Evolutionary conservation across 495 filamentous ascomycete genomes (phyloP).

Genomic region (Schizothecium vesticola): DNA sequence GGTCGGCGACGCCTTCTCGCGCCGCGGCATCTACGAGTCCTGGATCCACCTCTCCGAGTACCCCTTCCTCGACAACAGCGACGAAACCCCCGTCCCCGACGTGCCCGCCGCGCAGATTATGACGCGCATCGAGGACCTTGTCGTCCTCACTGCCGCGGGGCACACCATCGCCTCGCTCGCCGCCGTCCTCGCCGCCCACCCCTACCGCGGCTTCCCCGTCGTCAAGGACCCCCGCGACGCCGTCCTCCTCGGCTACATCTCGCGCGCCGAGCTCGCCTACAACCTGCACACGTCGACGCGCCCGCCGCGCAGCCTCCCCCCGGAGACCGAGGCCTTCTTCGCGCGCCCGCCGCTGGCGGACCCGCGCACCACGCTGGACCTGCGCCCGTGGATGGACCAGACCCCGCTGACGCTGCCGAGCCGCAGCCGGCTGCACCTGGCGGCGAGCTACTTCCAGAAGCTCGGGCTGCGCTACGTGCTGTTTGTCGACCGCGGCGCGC

Average conservation of each 20-base stretch:
- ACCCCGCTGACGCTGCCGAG: constrained; percentile 87
- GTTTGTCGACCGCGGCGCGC: constrained; percentile 71
- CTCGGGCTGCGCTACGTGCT: constrained; percentile 86
- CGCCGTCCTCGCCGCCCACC: constrained; percentile 61
- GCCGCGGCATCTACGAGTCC: constrained; percentile 91
- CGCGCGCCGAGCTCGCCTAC: constrained; percentile 80
- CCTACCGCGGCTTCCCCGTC: constrained; percentile 89
- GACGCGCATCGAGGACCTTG: constrained; percentile 86
- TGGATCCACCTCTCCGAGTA: constrained; percentile 98
- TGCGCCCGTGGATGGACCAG: constrained; percentile 97
- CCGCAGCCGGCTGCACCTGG: constrained; percentile 67
- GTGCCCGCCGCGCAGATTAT: constrained; percentile 79
- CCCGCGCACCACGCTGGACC: constrained; percentile 70
- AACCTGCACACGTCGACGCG: constrained; percentile 59
- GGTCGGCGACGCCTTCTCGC: constrained; percentile 95
- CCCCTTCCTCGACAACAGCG: constrained; percentile 90
- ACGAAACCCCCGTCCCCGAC: constrained; percentile 76
- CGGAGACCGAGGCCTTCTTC: constrained; percentile 77
- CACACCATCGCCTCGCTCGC: constrained; percentile 76
- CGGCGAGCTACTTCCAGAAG: constrained; percentile 87
- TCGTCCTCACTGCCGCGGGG: constrained; percentile 77
- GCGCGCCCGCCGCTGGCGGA: constrained; percentile 76
- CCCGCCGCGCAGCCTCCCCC: constrained; percentile 52
- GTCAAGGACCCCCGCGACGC: constrained; percentile 70
- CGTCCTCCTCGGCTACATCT: constrained; percentile 84